These are phyloP conservation scores for Amanita jacksonii DNA, from an alignment of 768 basidiomycete species.

Conservation along the genomic window DNA sequence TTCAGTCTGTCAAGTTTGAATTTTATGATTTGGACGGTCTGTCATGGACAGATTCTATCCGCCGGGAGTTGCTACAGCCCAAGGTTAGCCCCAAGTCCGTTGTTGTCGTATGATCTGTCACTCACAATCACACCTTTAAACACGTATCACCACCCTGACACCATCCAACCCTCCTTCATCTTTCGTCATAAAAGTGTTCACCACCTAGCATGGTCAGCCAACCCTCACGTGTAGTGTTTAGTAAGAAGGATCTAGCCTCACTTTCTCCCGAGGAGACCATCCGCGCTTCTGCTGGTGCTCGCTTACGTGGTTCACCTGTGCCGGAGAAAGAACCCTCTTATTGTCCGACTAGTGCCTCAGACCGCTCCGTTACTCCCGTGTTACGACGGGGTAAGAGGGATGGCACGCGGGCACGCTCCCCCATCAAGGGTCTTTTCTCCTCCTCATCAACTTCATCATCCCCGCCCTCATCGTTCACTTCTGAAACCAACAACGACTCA, in stretches of 20 bases:
- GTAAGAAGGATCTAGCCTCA: conserved; percentile 25
- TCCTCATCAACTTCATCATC: neutral
- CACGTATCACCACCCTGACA: too few species aligned
- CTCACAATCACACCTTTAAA: too few species aligned
- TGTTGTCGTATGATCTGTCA: too few species aligned
- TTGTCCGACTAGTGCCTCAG: too few species aligned
- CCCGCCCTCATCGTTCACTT: neutral
- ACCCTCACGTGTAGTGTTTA: conserved; percentile 22
- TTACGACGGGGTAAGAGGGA: conserved; percentile 13
- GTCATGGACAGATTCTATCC: conserved; percentile 34
- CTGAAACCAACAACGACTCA: too few species aligned
- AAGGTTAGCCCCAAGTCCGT: neutral
- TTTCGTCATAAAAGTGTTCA: neutral
- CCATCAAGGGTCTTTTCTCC: conserved; percentile 22
- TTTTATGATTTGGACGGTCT: conserved; percentile 54
- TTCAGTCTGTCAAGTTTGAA: conserved; percentile 48
- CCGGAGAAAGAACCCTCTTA: conserved; percentile 1
- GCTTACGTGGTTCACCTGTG: neutral
- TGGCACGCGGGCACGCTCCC: conserved; percentile 19
- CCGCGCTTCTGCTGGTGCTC: conserved; percentile 20
- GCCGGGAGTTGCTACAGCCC: conserved; percentile 21
- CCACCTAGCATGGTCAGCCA: neutral
- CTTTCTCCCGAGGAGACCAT: conserved; percentile 31
- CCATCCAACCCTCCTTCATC: neutral
- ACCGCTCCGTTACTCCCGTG: conserved; percentile 1